These are phyloP conservation scores for Hydrangea macrophylla DNA, from an alignment of 148 eudicot genomes.

Conservation along the genomic window DNA sequence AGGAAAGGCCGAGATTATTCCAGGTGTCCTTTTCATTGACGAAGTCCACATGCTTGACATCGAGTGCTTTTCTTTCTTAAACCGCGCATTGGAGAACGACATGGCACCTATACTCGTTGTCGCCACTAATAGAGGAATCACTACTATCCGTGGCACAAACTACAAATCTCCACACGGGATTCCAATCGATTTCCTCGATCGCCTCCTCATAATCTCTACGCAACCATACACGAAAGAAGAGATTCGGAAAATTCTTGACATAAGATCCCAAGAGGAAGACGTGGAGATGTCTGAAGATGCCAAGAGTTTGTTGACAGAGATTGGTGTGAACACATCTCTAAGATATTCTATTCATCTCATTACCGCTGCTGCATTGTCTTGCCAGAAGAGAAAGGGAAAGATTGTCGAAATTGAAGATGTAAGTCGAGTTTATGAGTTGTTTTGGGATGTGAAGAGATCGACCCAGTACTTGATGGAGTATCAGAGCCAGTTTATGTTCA, in stretches of 20 bases:
- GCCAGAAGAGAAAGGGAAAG: conserved; percentile 81
- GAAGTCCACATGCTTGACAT: conserved; percentile 98
- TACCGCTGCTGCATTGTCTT: conserved; percentile 78
- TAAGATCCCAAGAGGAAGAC: conserved; percentile 89
- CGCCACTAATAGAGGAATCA: conserved; percentile 90
- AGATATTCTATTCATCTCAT: conserved; percentile 88
- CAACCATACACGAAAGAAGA: conserved; percentile 89
- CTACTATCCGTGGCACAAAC: conserved; percentile 87
- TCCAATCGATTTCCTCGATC: conserved; percentile 88
- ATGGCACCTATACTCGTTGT: conserved; percentile 95
- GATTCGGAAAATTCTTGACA: conserved; percentile 77
- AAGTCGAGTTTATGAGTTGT: conserved; percentile 74
- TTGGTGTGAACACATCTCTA: conserved; percentile 78
- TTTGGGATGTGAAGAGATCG: conserved; percentile 92
- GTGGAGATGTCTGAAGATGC: conserved; percentile 95
- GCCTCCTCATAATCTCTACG: conserved; percentile 82
- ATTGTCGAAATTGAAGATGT: conserved; percentile 89
- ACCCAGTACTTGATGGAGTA: conserved; percentile 96
- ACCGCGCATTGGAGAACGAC: conserved; percentile 92
- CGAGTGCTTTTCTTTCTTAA: conserved; percentile 92
- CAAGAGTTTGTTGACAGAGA: conserved; percentile 71
- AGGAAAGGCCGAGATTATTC: conserved; percentile 95
- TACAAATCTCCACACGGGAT: conserved; percentile 94
- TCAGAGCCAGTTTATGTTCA: conserved; percentile 91
- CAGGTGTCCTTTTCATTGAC: conserved; percentile 94